Percentiles rank a stretch among this genome's conserved stretches.
Conservation (phyloP, 1,139 yeast species). For the Geotrichum cucujoidarum region DNA sequence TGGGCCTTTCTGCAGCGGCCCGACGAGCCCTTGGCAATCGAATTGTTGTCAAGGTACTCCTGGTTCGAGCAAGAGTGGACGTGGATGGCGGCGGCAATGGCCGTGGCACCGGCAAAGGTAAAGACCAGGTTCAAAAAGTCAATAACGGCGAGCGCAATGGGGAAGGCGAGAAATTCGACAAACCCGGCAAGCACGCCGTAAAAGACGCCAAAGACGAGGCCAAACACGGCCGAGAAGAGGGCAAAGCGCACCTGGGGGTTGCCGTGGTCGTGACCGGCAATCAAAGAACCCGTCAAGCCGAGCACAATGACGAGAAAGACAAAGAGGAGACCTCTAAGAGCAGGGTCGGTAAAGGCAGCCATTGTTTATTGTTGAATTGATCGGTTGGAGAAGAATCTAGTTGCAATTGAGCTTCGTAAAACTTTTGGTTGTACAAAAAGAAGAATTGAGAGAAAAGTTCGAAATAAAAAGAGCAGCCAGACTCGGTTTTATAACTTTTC, state of each 20-base stretch:
- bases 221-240: constrained; percentile 84
- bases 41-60: constrained; percentile 57
- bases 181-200: constrained; percentile 79
- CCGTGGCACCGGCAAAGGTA: constrained; percentile 91
- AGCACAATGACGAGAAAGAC: constrained; percentile 68
- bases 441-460: too few relatives aligned
- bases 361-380: neutral
- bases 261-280: constrained; percentile 52
- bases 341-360: constrained; percentile 48
- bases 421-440: too few relatives aligned
- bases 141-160: constrained; percentile 62
- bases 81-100: constrained; percentile 84
- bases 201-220: constrained; percentile 68
- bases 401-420: too few relatives aligned
- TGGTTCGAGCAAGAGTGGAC: constrained; percentile 78
- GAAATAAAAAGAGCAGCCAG: too few relatives aligned
- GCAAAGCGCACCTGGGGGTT: constrained; percentile 85
- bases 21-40: constrained; percentile 65
- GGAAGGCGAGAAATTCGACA: constrained; percentile 79
- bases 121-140: constrained; percentile 88
- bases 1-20: constrained; percentile 95
- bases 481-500: too few relatives aligned
- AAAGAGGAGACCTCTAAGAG: constrained; percentile 70
- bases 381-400: too few relatives aligned
- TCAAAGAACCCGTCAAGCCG: constrained; percentile 81